Evolutionary conservation across 2,329 filamentous ascomycete genomes (phyloP).

Genomic region (Fusarium sp.): DNA sequence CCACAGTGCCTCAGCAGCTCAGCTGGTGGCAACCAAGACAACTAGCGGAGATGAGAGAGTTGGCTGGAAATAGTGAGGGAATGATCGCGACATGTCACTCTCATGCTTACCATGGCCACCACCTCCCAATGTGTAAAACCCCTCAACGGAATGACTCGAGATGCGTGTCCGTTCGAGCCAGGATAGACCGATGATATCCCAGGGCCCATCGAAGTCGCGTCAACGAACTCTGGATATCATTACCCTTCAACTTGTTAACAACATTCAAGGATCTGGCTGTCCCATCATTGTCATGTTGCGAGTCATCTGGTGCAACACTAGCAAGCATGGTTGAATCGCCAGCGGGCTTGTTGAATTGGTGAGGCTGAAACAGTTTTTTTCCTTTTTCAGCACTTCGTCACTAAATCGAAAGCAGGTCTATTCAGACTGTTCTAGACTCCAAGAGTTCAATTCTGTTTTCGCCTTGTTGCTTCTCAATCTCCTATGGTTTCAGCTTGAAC

Average conservation of each 20-base stretch:
- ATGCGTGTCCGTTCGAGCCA: conserved; percentile 3
- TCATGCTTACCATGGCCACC: background rate
- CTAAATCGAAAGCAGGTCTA: background rate
- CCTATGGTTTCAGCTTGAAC: background rate
- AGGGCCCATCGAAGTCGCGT: background rate
- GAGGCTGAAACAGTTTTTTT: background rate
- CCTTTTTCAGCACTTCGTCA: background rate
- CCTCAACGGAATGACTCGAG: conserved; percentile 7
- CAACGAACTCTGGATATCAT: background rate
- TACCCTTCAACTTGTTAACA: background rate
- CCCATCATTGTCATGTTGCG: background rate
- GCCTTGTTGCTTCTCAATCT: background rate
- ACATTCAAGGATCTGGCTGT: background rate
- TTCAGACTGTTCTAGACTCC: conserved; percentile 1
- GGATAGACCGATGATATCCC: background rate
- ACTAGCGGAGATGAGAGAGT: conserved; percentile 20
- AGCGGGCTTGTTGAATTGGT: background rate
- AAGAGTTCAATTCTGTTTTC: background rate
- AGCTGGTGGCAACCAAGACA: conserved; percentile 7
- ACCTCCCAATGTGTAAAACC: conserved; percentile 1
- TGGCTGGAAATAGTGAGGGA: conserved; percentile 28
- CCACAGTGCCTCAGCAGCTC: conserved; percentile 15
- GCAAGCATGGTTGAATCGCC: conserved; percentile 7
- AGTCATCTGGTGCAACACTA: conserved; percentile 14
- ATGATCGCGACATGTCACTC: conserved; percentile 20